Base-by-base conservation (phyloP, 2,329 filamentous ascomycete genomes). In the Aspergillus proliferans region DNA sequence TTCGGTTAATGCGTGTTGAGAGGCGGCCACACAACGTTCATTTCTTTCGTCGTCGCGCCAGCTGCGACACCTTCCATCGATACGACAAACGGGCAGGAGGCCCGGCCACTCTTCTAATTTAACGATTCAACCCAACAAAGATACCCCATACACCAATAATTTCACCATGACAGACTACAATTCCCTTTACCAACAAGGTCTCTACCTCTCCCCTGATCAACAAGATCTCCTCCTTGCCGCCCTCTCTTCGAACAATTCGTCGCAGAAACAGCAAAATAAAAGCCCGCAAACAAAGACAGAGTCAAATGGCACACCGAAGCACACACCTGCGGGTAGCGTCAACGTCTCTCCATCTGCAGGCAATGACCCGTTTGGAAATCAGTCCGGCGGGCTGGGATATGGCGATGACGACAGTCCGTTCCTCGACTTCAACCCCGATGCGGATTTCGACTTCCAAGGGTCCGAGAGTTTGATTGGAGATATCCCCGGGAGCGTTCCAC, bases 371-470 rank as follows among this genome's bases (percentile, higher is more conserved):
- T 46, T 55, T 18, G 56, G 62, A 42, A 50, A 74, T 50, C 63
- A 70, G 49, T 69, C 71, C 14, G 73, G 70, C 38, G 71, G 73
- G 22, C 66, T 81, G 48, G 78, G 74, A 54, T 79, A 82, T 49
- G 65, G 66, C 9, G 60, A 68, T 10, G 82, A 89, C 28, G 86
- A 90, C 44, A 93, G 86, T 55, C 89, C 91, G 0, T 91, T 85
- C 62, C 77, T 94, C 50, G 89, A 95, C 64, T 93, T 90, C 60
- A 84, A 87, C 57, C 85, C 87, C 56, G 84, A 87, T 43, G 83
- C 89, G 50, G 88, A 91, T 51, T 91, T 91, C 55, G 84, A 89
- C 50, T 69, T 81, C 51, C 75, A 75, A 48, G 76, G 75, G 15
- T 78, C 83, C 34, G 76, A 79, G 48, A 78, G 82, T 54, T 82